These are phyloP conservation scores for Toxoplasma gondii DNA, from an alignment of 169 alveolate species.

Conservation along the genomic window DNA sequence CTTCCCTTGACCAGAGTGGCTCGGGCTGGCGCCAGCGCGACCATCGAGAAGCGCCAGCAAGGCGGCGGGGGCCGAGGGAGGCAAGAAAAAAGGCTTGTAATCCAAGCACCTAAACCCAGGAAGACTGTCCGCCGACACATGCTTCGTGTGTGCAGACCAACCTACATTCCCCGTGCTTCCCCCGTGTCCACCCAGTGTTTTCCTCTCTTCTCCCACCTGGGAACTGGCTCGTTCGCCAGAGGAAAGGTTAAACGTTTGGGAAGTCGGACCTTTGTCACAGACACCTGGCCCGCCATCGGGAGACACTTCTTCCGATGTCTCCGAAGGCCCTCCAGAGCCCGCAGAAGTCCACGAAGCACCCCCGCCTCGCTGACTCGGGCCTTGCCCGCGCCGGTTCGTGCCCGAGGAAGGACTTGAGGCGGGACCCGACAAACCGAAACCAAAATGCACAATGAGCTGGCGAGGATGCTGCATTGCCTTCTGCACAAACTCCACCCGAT, in stretches of 20 bases:
- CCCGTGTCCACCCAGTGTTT: neutral
- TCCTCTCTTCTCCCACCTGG: neutral
- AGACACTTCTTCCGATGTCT: neutral
- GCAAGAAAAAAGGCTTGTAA: neutral
- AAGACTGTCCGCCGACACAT: neutral
- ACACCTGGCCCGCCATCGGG: neutral
- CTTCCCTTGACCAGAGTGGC: neutral
- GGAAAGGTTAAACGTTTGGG: conserved; percentile 14
- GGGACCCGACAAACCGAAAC: neutral
- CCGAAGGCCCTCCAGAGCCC: conserved; percentile 31
- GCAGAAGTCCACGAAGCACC: neutral
- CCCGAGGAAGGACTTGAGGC: neutral
- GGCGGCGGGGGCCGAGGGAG: neutral
- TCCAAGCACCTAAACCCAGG: neutral
- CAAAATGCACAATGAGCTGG: neutral
- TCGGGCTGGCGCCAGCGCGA: neutral
- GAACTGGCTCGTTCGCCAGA: neutral
- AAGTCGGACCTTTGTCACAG: neutral
- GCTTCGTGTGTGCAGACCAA: neutral
- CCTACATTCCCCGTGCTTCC: neutral
- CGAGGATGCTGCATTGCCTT: conserved; percentile 12
- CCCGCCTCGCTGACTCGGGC: conserved; percentile 25
- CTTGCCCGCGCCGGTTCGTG: neutral
- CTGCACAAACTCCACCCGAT: neutral
- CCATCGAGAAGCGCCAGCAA: neutral